Evolutionary conservation across 1,284 basidiomycete genomes (phyloP), one percentile per base, ranked within the genome.

Genomic region (Boletus holoroseus): DNA sequence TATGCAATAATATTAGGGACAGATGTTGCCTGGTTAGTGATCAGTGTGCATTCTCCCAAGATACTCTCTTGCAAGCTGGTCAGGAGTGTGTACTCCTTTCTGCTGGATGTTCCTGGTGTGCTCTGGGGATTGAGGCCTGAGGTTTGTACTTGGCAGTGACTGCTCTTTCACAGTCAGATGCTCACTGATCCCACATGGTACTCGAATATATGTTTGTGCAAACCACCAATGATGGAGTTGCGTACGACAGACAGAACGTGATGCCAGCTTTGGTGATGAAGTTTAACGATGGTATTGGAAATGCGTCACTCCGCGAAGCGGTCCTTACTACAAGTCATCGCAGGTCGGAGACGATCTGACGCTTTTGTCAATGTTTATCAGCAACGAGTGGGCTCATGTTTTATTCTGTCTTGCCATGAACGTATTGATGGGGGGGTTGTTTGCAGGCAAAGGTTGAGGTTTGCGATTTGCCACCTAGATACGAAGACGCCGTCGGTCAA

Each of bases 51-150:
- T 68, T 66, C 47, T 46, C 52, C 15, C 42, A 47, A 15, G 30
- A 45, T 3, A 20, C 34, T n/a, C 48, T 65, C n/a, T n/a, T n/a
- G n/a, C 27, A 53, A 15, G 16, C 64, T 66, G 15, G 15, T 51
- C 16, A 49, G 55, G 16, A 63, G 51, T 5, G n/a, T n/a, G n/a
- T 52, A 61, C 32, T 56, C 64, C 11, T 65, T 65, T 27, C 64
- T 62, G 6, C 60, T 65, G 16, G 63, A 64, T 13, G 56, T 66
- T 30, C 62, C 65, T 9, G 65, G 63, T 3, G 51, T 66, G 7
- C 66, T 65, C 45, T 65, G 66, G 47, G 63, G 63, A 32, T 45
- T n/a, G n/a, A n/a, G n/a, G n/a, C n/a, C n/a, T 65, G 50, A 66
- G 56, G 32, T 68, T 68, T 43, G 18, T 66, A 31, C 62, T 64